These are phyloP conservation scores for Lactifluus subvellereus DNA, from an alignment of 768 basidiomycete species.

Conservation along the genomic window DNA sequence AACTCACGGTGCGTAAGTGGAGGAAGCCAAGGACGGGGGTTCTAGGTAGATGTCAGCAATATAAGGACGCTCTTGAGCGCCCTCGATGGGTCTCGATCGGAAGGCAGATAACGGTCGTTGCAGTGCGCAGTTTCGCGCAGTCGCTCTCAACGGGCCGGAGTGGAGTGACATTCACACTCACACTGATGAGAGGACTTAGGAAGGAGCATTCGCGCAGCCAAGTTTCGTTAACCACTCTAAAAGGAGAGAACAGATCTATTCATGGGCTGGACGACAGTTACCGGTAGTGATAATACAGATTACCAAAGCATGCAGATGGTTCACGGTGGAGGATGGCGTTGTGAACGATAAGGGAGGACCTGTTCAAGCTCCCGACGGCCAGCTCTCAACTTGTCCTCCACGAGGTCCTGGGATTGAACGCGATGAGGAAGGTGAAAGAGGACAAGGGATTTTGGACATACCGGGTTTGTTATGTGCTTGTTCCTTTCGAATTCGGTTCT, in stretches of 20 bases:
- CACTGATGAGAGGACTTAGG: background rate
- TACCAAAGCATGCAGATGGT: background rate
- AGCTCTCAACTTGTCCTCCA: slow-evolving; percentile 55
- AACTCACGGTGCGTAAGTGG: background rate
- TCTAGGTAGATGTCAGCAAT: background rate
- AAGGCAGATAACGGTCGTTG: background rate
- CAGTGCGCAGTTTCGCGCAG: background rate
- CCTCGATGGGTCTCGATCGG: background rate
- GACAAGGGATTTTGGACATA: slow-evolving; percentile 31
- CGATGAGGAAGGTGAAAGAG: background rate
- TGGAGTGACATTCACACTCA: background rate
- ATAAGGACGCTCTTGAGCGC: background rate
- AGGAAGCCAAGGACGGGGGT: background rate
- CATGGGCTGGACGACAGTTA: background rate
- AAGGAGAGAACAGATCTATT: background rate
- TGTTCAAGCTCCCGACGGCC: slow-evolving; percentile 56
- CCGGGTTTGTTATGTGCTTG: slow-evolving; percentile 50
- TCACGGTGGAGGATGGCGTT: slow-evolving; percentile 1
- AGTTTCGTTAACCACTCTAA: background rate
- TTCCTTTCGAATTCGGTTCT: slow-evolving; percentile 66
- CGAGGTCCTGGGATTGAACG: slow-evolving; percentile 38
- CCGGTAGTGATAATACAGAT: background rate
- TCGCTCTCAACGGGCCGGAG: background rate
- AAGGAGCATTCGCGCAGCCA: slow-evolving; percentile 4
- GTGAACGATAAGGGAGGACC: slow-evolving; percentile 41